Evolutionary conservation across 148 eudicot species (phyloP), one percentile per base, ranked within the genome.

Genomic region (Simmondsia chinensis): DNA sequence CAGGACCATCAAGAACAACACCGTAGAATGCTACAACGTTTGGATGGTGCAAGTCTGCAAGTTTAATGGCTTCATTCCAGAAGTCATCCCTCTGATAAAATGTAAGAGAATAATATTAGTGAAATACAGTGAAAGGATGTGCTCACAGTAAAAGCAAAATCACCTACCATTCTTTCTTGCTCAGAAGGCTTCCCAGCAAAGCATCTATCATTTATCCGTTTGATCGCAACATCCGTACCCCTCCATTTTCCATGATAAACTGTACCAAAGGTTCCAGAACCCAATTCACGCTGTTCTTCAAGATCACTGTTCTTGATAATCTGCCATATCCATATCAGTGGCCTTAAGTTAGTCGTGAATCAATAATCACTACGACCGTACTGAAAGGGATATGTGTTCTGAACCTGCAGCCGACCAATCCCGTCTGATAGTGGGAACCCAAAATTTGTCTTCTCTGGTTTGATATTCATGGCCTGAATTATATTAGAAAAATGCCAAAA

Each of bases 211-310:
- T 84, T 89, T 46, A 89, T 81, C 34, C 97, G 69, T 63, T 89
- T 89, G 32, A 89, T 89, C 17, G 97, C 95, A 57, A 89, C 95
- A 74, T 89, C 97, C 17, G 95, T 75, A 2, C 97, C 97, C 64
- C 93, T 89, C 97, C 97, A 89, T 57, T 84, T 84, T 13, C 97
- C 97, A 56, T 84, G 93, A 65, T 89, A 89, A 52, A 89, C 97
- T 24, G 97, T 89, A 46, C 95, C 97, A 66, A 77, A 89, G 30
- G 95, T 84, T 37, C 97, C 97, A 41, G 97, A 89, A 60, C 97
- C 97, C 54, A 89, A 63, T 60, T 89, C 97, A 12, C 80, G 70
- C 48, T 84, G 70, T 56, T 84, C 97, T 75, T 89, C 95, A 36
- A 89, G 87, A 68, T 89, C 97, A 62, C 56, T 58, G 45, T 89